Percentiles rank a stretch among this genome's conserved stretches.
Evolutionary conservation across 1,139 yeast species (phyloP).

Genomic region (Schwanniomyces etchellsii): DNA sequence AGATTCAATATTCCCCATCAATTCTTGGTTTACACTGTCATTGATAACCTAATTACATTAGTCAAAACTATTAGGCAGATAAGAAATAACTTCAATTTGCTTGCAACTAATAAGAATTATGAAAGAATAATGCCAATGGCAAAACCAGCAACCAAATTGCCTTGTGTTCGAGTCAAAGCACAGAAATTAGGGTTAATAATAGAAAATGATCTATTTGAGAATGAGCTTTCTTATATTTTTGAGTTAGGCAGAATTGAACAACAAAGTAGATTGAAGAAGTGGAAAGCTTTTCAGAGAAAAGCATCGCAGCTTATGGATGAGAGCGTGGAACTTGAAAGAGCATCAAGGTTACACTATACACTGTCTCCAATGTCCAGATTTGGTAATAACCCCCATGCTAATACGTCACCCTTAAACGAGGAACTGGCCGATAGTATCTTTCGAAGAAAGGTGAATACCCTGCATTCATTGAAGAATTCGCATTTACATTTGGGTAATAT

Average conservation of each 20-base stretch:
- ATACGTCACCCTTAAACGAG: conserved; percentile 14
- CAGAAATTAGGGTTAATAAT: conserved; percentile 29
- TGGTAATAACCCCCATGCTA: neutral
- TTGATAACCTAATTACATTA: conserved; percentile 60
- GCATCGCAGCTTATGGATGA: conserved; percentile 12
- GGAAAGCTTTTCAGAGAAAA: conserved; percentile 25
- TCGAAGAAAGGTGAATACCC: neutral
- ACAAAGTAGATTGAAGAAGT: conserved; percentile 24
- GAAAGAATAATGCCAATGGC: conserved; percentile 30
- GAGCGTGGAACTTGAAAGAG: neutral
- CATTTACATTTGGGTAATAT: neutral
- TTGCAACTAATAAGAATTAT: conserved; percentile 33
- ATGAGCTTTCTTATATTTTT: conserved; percentile 31
- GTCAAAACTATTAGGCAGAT: conserved; percentile 58
- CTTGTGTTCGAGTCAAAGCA: conserved; percentile 26
- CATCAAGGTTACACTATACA: neutral
- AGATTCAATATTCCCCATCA: conserved; percentile 51
- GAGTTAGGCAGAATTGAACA: conserved; percentile 38
- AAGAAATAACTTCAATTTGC: conserved; percentile 40
- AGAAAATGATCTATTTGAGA: conserved; percentile 41
- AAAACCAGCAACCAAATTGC: conserved; percentile 24
- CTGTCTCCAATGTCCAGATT: neutral
- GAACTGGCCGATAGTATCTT: conserved; percentile 9
- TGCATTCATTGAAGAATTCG: neutral
- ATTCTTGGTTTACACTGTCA: conserved; percentile 57